Conservation (phyloP, 2,329 filamentous ascomycete species). For the Aspergillus fructus region DNA sequence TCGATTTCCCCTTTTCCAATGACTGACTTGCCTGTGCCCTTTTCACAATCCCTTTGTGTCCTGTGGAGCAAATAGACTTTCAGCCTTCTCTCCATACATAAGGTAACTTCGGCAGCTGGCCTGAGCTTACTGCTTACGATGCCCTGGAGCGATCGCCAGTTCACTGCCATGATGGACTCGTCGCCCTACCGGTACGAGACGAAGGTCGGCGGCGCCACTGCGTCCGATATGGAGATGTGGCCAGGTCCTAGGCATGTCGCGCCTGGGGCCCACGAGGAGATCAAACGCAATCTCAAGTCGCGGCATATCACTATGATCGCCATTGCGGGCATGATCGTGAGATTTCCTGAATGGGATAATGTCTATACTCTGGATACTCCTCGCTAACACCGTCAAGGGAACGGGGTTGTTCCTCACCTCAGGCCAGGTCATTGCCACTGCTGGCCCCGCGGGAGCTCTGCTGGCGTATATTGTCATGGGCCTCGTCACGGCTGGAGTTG, state of each 20-base stretch:
- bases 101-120: too few relatives aligned
- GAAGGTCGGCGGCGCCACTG: neutral
- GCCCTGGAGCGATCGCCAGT: too few relatives aligned
- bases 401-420: constrained; percentile 39
- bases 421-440: constrained; percentile 32
- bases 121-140: too few relatives aligned
- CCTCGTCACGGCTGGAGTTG: constrained; percentile 32
- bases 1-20: too few relatives aligned
- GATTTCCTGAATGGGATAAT: neutral
- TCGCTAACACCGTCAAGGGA: constrained; percentile 14
- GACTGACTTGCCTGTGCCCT: too few relatives aligned
- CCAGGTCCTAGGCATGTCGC: neutral
- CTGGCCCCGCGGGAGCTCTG: constrained; percentile 33
- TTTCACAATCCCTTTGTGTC: too few relatives aligned
- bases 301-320: constrained; percentile 41
- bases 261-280: neutral
- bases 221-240: neutral
- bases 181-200: too few relatives aligned
- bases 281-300: neutral
- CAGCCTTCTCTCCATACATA: too few relatives aligned
- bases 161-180: too few relatives aligned
- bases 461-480: constrained; percentile 42
- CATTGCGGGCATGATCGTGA: constrained; percentile 34
- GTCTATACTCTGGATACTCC: too few relatives aligned
- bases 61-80: too few relatives aligned